Evolutionary conservation across 768 basidiomycete genomes (phyloP).

Genomic region (Hericium erinaceus): DNA sequence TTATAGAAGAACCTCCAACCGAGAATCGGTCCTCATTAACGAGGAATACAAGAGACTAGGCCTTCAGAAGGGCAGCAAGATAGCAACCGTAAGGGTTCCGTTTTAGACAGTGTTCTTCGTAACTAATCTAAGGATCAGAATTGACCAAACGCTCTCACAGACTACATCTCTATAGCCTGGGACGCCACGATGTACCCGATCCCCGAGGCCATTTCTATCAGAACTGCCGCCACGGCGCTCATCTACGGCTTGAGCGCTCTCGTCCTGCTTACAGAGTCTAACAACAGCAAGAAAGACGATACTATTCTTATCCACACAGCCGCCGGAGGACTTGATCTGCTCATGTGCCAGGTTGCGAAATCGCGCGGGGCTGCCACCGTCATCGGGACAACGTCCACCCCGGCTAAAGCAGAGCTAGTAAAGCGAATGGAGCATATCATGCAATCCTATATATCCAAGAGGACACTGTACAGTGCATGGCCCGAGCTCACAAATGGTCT

Average conservation of each 20-base stretch:
- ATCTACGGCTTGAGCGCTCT: conserved; percentile 75
- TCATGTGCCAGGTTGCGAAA: conserved; percentile 69
- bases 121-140: not conserved
- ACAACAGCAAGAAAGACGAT: conserved; percentile 74
- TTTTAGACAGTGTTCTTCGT: not conserved
- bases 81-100: conserved; percentile 46
- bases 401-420: conserved; percentile 74
- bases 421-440: conserved; percentile 8
- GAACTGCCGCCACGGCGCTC: conserved; percentile 56
- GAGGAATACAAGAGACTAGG: conserved; percentile 54
- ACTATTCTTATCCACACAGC: conserved; percentile 81
- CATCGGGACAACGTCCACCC: conserved; percentile 86
- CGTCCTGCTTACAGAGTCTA: conserved; percentile 75
- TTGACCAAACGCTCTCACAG: conserved; percentile 38
- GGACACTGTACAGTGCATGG: conserved; percentile 62
- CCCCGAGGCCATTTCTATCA: conserved; percentile 50
- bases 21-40: conserved; percentile 51
- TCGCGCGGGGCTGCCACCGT: conserved; percentile 78
- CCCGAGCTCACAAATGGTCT: conserved; percentile 70
- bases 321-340: conserved; percentile 78
- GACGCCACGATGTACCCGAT: conserved; percentile 40
- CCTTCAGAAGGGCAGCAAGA: conserved; percentile 57
- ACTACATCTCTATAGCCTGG: conserved; percentile 65
- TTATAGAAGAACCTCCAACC: conserved; percentile 64
- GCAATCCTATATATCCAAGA: conserved; percentile 40